A percentile compares a stretch with the other conserved stretches of the same genome.
phyloP scores from a whole-genome alignment of 2,329 filamentous ascomycete species.

The Phaeophleospora eucalypticola region DNA sequence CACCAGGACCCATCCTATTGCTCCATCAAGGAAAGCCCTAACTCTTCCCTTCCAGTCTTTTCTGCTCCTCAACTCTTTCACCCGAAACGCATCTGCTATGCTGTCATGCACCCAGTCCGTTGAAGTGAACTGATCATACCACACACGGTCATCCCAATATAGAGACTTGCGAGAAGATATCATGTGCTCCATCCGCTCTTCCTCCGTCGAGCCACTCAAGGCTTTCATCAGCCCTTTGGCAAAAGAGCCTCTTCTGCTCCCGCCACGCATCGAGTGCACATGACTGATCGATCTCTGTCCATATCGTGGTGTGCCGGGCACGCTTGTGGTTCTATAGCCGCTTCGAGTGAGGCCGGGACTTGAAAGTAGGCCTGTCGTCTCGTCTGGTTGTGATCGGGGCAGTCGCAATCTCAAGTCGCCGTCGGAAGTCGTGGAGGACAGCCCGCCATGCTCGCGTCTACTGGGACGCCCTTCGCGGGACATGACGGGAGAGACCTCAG shows the following conservation, averaged over 20 bases:
- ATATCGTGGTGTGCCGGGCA: slow-evolving; percentile 26
- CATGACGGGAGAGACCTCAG: slow-evolving; percentile 28
- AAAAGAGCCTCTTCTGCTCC: slow-evolving; percentile 48
- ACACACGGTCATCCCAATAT: slow-evolving; percentile 79
- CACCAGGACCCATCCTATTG: slow-evolving; percentile 91
- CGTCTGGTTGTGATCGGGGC: slow-evolving; percentile 34
- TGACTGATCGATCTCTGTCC: slow-evolving; percentile 34
- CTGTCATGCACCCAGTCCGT: slow-evolving; percentile 98
- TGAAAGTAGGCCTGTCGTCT: slow-evolving; percentile 47
- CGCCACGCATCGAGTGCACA: slow-evolving; percentile 21
- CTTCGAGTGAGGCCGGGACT: slow-evolving; percentile 26
- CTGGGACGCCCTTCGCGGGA: slow-evolving; percentile 14
- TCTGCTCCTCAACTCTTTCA: slow-evolving; percentile 74
- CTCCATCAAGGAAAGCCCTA: slow-evolving; percentile 72
- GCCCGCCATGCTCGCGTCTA: slow-evolving; percentile 2
- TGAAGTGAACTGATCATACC: slow-evolving; percentile 98
- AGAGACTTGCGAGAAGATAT: slow-evolving; percentile 62
- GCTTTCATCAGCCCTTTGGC: slow-evolving; percentile 28
- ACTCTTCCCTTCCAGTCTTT: slow-evolving; percentile 83
- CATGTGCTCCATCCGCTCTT: slow-evolving; percentile 33
- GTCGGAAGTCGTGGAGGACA: slow-evolving; percentile 28
- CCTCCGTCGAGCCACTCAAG: slow-evolving; percentile 17
- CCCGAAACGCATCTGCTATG: slow-evolving; percentile 87
- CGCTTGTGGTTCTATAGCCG: slow-evolving; percentile 24
- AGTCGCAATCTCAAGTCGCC: slow-evolving; percentile 31